Evolutionary conservation across 306 rosid genomes (phyloP).

Genomic region (Sesbania bispinosa): DNA sequence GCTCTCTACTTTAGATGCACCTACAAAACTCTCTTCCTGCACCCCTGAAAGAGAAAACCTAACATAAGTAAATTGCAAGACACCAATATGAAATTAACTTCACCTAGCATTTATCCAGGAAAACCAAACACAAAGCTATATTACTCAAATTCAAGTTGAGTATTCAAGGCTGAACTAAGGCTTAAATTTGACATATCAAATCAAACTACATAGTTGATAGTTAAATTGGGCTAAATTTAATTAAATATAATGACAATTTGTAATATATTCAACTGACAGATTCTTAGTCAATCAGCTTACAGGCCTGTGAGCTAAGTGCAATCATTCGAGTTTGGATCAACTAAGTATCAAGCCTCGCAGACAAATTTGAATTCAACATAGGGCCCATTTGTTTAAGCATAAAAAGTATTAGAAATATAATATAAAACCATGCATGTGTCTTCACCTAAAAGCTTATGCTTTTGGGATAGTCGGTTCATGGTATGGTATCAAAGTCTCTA

Average conservation of each 20-base stretch:
- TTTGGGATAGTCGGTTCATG: too few species aligned
- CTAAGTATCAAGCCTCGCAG: not conserved
- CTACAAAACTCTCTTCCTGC: slow-evolving; percentile 44
- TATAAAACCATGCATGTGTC: too few species aligned
- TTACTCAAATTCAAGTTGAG: slow-evolving; percentile 5
- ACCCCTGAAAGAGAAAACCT: slow-evolving; percentile 51
- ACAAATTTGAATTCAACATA: too few species aligned
- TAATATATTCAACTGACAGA: not conserved
- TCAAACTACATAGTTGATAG: not conserved
- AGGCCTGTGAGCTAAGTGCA: not conserved
- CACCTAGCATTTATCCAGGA: not conserved
- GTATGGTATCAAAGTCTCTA: too few species aligned
- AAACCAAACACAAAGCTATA: not conserved
- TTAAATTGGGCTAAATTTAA: not conserved
- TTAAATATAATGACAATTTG: not conserved
- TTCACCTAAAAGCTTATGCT: too few species aligned
- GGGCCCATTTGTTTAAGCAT: too few species aligned
- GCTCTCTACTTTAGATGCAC: slow-evolving; percentile 47
- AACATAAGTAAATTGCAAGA: slow-evolving; percentile 22
- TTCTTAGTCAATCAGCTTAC: not conserved
- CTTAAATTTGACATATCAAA: not conserved
- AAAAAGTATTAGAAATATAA: too few species aligned
- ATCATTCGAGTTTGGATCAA: not conserved
- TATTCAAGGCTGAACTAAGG: not conserved
- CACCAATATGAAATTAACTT: not conserved